Conservation (phyloP, 2,329 filamentous ascomycete species). For the Xylaria sp. region DNA sequence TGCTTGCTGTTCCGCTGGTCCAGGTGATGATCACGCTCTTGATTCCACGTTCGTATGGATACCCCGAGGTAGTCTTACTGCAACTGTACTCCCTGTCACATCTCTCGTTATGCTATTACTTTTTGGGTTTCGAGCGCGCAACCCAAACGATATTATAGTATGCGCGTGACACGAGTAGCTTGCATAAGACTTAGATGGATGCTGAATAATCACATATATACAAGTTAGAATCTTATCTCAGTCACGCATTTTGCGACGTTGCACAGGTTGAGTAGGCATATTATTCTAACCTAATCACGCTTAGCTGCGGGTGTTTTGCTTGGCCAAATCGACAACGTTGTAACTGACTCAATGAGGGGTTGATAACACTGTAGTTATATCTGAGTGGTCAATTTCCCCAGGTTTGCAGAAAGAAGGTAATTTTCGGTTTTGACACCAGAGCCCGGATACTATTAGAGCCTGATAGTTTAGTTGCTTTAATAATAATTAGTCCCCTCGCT, state of each 20-base stretch:
- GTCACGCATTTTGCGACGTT: conserved; percentile 11
- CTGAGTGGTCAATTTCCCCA: background rate
- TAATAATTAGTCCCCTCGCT: background rate
- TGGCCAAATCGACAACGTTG: conserved; percentile 6
- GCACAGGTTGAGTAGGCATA: background rate
- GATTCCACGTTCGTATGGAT: conserved; percentile 7
- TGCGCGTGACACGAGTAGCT: conserved; percentile 21
- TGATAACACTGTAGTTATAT: conserved; percentile 11
- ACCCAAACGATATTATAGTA: conserved; percentile 11
- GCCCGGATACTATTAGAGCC: background rate
- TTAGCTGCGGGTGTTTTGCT: conserved; percentile 6
- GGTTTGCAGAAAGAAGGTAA: background rate
- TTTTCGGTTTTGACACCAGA: background rate
- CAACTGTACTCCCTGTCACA: conserved; percentile 5
- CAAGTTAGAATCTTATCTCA: background rate
- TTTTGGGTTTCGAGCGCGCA: background rate
- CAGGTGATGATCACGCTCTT: background rate
- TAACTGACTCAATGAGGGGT: conserved; percentile 1
- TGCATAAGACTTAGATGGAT: conserved; percentile 13
- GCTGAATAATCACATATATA: background rate
- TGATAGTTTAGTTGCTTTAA: background rate
- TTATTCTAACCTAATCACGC: background rate
- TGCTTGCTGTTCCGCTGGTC: background rate
- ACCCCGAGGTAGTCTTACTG: conserved; percentile 6
- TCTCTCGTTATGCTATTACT: conserved; percentile 8